Evolutionary conservation across 1,284 basidiomycete species (phyloP).

Genomic region (Boletellus deceptivus): DNA sequence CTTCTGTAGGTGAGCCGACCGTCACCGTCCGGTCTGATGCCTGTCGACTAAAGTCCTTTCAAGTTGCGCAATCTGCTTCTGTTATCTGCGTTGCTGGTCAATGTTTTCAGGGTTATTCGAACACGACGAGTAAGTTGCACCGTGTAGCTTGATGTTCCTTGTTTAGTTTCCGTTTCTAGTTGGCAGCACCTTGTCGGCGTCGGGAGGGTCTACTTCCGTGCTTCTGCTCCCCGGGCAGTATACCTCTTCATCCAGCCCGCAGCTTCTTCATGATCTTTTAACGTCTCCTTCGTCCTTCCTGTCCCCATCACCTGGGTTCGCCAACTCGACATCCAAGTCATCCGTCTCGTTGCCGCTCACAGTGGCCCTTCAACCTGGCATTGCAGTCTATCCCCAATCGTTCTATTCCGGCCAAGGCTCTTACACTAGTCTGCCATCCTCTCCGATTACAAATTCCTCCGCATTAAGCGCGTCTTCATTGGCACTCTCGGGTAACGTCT

Average conservation of each 20-base stretch:
- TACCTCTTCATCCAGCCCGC: slow-evolving; percentile 63
- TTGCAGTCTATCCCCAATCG: slow-evolving; percentile 56
- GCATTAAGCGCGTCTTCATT: slow-evolving; percentile 56
- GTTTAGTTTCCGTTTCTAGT: slow-evolving; percentile 42
- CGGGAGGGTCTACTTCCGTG: slow-evolving; percentile 49
- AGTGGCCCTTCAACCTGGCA: slow-evolving; percentile 61
- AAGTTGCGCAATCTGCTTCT: slow-evolving; percentile 57
- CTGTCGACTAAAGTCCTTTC: slow-evolving; percentile 2
- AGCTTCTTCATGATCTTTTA: slow-evolving; percentile 64
- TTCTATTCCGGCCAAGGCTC: slow-evolving; percentile 62
- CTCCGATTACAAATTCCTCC: slow-evolving; percentile 46
- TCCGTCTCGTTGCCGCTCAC: slow-evolving; percentile 59
- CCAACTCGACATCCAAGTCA: slow-evolving; percentile 41
- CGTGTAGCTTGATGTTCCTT: background rate
- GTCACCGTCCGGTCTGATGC: background rate
- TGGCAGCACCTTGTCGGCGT: slow-evolving; percentile 58
- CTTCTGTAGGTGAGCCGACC: slow-evolving; percentile 44
- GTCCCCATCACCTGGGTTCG: slow-evolving; percentile 60
- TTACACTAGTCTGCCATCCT: slow-evolving; percentile 55
- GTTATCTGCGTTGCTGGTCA: slow-evolving; percentile 80
- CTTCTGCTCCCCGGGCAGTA: slow-evolving; percentile 75
- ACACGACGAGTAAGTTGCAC: slow-evolving; percentile 58
- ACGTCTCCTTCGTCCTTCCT: slow-evolving; percentile 60
- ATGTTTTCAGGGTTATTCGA: slow-evolving; percentile 73
- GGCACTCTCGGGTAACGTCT: slow-evolving; percentile 61